Evolutionary conservation across 768 basidiomycete genomes (phyloP), one percentile per base, ranked within the genome.

Genomic region (Clitopilus passeckerianus): DNA sequence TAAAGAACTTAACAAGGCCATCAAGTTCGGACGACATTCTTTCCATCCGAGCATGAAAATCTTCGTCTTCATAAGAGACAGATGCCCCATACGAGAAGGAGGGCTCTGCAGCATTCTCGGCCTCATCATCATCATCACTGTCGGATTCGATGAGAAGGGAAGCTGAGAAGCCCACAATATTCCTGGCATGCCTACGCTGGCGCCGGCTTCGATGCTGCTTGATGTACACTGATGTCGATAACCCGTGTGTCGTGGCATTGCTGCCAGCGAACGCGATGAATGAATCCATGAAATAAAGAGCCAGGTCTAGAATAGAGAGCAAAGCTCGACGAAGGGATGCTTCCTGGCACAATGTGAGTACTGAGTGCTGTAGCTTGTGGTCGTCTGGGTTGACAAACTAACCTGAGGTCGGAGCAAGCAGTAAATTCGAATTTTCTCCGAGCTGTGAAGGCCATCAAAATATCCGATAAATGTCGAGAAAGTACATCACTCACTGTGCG

Each of bases 21-120:
- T 91, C 88, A 53, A 92, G 72, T 67, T 92, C 90, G 1, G 70
- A 71, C 9, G 85, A 82, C 79, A 91, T 80, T 69, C 79, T 86
- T 59, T 88, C 86, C 58, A 90, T 68, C 24, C 76, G 75, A 20
- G 69, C 71, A 56, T 77, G 72, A n/a, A 82, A 75, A 55, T 78
- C 80, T 34, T 79, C 82, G 12, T 82, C 82, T 8, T 69, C 71
- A 23, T 73, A 74, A 10, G 73, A 71, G 34, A 71, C 60, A 18
- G 70, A 68, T 14, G 75, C 69, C 20, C 64, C 74, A n/a, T 74
- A 59, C 10, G 77, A 77, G 58, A 83, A 78, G 54, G 79, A 81
- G 15, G 77, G 64, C 34, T 72, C 71, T 15, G 71, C 65, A 14
- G 66, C 66, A 14, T 69, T 65, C 20, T 64, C 62, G 15, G 67